Conservation (phyloP, 139 green algal species). For the Tetradesmus obliquus region DNA sequence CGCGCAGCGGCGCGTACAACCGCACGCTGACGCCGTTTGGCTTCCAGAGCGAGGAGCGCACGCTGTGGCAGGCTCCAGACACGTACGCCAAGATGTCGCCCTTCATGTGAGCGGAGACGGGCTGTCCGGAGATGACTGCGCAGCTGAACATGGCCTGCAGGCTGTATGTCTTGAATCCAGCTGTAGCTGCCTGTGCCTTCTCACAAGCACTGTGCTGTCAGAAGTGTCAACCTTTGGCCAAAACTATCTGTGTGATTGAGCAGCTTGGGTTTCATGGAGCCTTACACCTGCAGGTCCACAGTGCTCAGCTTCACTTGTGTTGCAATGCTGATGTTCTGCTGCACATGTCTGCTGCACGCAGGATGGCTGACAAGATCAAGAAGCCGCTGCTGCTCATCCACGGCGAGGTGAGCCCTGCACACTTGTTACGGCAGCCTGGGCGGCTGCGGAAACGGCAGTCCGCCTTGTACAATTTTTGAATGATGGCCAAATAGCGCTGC, state of each 20-base stretch:
- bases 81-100: conserved; percentile 94
- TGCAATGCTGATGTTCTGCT: background rate
- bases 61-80: conserved; percentile 94
- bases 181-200: too few relatives aligned
- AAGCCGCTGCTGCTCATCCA: conserved; percentile 97
- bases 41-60: conserved; percentile 97
- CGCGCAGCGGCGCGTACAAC: conserved; percentile 84
- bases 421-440: too few relatives aligned
- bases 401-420: conserved; percentile 73
- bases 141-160: too few relatives aligned
- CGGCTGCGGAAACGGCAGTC: too few relatives aligned
- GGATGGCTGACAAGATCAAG: conserved; percentile 92
- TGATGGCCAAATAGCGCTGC: too few relatives aligned
- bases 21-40: conserved; percentile 98
- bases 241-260: too few relatives aligned
- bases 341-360: conserved; percentile 37
- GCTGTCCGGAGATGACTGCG: background rate
- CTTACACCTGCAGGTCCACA: background rate
- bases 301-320: background rate
- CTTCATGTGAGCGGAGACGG: conserved; percentile 67
- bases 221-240: too few relatives aligned
- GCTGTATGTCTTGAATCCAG: too few relatives aligned
- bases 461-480: too few relatives aligned
- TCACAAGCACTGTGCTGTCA: too few relatives aligned
- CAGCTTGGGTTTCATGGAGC: background rate